Evolutionary conservation across 495 filamentous ascomycete species (phyloP), one percentile per base, ranked within the genome.

Genomic region (Ascodesmis nigricans): DNA sequence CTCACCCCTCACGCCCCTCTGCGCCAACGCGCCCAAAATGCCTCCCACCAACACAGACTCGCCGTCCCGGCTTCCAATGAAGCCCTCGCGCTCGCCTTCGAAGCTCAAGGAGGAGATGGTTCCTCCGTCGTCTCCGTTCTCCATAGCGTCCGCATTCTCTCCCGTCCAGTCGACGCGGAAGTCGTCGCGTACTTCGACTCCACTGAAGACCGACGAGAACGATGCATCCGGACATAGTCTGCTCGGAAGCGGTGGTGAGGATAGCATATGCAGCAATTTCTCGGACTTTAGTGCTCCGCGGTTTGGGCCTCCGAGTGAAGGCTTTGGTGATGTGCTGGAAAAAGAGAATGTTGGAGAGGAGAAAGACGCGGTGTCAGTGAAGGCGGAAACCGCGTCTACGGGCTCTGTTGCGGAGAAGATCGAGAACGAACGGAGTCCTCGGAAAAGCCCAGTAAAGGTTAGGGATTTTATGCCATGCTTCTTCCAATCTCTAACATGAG

Each of bases 21-120:
- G n/a, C n/a, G n/a, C n/a, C n/a, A n/a, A n/a, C n/a, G n/a, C n/a
- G n/a, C n/a, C n/a, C n/a, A n/a, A n/a, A n/a, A n/a, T n/a, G n/a
- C n/a, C n/a, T n/a, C n/a, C n/a, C n/a, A n/a, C n/a, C n/a, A n/a
- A n/a, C 27, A 9, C 20, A 14, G 16, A 21, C 18, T 26, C 21
- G n/a, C 33, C 33, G 14, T 36, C 33, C 2, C 1, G 11, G 2
- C 33, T 36, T 36, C 20, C 22, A 10, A 20, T 26, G 1, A 2
- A 36, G 21, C 1, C 33, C 7, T n/a, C 21, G 8, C 25, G 1
- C 11, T 17, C 10, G 24, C 26, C 31, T 22, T 27, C 41, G 4
- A 43, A 37, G n/a, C 40, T 41, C 2, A 49, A 57, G n/a, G 38
- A 58, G 4, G 61, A 65, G 27, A 48, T 58, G 46, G 58, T 61